A percentile compares a stretch with the other conserved stretches of the same genome.
Evolutionary conservation across 352 stramenopile genomes (phyloP).

Genomic region (Thalassiosira oceanica): DNA sequence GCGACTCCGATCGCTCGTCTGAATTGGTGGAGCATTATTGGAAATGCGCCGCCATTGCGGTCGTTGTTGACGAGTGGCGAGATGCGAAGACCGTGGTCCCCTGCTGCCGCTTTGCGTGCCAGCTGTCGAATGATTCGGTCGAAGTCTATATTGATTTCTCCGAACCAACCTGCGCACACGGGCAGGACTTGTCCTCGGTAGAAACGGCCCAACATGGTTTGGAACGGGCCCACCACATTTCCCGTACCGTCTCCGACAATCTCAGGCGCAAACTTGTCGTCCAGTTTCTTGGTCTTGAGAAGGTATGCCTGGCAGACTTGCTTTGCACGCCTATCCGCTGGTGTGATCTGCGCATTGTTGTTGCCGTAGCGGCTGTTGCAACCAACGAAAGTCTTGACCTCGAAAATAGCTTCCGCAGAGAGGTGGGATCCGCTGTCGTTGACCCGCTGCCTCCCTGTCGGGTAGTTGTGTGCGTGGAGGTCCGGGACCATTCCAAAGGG

Average conservation of each 20-base stretch:
- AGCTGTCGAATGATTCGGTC: conserved; percentile 1
- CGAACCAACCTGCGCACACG: background rate
- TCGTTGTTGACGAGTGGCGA: background rate
- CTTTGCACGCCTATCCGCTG: background rate
- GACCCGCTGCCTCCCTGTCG: conserved; percentile 2
- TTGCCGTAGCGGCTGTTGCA: conserved; percentile 5
- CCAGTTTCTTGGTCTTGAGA: conserved; percentile 17
- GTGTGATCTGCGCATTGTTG: background rate
- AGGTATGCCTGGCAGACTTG: background rate
- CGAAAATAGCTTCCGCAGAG: conserved; percentile 8
- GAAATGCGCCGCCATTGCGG: background rate
- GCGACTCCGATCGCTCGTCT: conserved; percentile 7
- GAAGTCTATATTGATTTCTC: background rate
- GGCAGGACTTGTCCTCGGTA: conserved; percentile 7
- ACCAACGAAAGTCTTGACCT: conserved; percentile 8
- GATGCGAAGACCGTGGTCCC: background rate
- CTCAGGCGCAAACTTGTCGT: conserved; percentile 10
- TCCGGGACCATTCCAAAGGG: conserved; percentile 12
- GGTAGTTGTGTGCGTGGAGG: conserved; percentile 12
- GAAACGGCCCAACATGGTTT: conserved; percentile 2
- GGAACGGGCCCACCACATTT: conserved; percentile 4
- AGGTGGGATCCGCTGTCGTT: conserved; percentile 9
- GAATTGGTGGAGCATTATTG: conserved; percentile 7
- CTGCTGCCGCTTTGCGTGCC: background rate
- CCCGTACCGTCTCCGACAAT: conserved; percentile 2